Evolutionary conservation across 1,284 basidiomycete species (phyloP).

Genomic region (Malassezia slooffiae): DNA sequence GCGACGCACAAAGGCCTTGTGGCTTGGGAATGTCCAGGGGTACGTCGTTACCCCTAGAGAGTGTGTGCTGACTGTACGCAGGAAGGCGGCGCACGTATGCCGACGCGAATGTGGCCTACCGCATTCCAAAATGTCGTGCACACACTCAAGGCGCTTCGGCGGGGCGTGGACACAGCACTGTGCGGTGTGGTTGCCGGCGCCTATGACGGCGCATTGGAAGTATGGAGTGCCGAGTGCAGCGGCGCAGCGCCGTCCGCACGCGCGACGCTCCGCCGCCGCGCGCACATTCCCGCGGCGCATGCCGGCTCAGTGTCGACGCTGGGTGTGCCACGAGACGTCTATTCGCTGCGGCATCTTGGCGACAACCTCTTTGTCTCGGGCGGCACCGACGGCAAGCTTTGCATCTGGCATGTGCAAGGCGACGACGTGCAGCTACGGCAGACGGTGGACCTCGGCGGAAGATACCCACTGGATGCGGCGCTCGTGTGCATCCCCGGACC

Average conservation of each 20-base stretch:
- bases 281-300: conserved; percentile 18
- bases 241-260: too few species aligned
- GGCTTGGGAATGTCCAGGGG: too few species aligned
- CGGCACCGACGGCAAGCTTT: conserved; percentile 27
- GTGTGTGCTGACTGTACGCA: too few species aligned
- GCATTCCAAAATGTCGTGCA: not conserved
- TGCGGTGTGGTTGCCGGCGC: conserved; percentile 26
- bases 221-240: conserved; percentile 17
- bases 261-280: conserved; percentile 5
- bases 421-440: conserved; percentile 13
- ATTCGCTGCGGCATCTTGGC: not conserved
- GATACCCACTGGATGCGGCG: conserved; percentile 36
- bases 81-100: too few species aligned
- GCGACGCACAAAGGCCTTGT: conserved; percentile 34
- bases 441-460: conserved; percentile 23
- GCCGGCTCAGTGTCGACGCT: conserved; percentile 24
- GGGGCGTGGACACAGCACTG: conserved; percentile 8
- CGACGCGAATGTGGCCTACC: not conserved
- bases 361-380: conserved; percentile 25
- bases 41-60: too few species aligned
- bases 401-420: conserved; percentile 20
- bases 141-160: conserved; percentile 5
- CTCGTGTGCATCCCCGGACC: conserved; percentile 19
- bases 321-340: conserved; percentile 19
- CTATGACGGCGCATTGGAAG: conserved; percentile 20